A percentile compares a stretch with the other conserved stretches of the same genome.
These are phyloP conservation scores for Plantago elongata DNA, from an alignment of 257 asterid species.

Conservation along the genomic window DNA sequence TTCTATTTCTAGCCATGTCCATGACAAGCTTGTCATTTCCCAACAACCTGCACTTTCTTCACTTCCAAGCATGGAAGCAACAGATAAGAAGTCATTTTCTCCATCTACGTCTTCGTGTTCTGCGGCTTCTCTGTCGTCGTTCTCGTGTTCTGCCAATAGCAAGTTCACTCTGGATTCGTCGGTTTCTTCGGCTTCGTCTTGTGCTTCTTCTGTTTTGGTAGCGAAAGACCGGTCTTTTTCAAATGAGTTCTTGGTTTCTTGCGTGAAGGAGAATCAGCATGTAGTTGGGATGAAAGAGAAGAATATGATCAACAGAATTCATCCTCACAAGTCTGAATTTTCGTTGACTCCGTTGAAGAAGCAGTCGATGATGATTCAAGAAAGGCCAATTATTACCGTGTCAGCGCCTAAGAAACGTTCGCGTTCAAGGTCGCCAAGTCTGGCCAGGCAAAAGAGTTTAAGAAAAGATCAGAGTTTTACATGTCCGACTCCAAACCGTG, in stretches of 20 bases:
- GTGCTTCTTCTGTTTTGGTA: slow-evolving; percentile 24
- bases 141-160: slow-evolving; percentile 33
- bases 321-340: slow-evolving; percentile 7
- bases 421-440: slow-evolving; percentile 53
- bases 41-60: slow-evolving; percentile 35
- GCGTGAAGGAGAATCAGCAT: slow-evolving; percentile 63
- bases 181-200: slow-evolving; percentile 28
- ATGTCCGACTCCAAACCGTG: slow-evolving; percentile 24
- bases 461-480: slow-evolving; percentile 35
- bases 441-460: slow-evolving; percentile 60
- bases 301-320: slow-evolving; percentile 2
- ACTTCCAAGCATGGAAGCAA: slow-evolving; percentile 6
- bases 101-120: slow-evolving; percentile 45
- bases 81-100: slow-evolving; percentile 26
- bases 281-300: slow-evolving; percentile 24
- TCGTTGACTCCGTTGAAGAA: slow-evolving; percentile 9
- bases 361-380: slow-evolving; percentile 20
- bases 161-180: slow-evolving; percentile 30
- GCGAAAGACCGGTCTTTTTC: slow-evolving; percentile 59
- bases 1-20: slow-evolving; percentile 25
- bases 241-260: slow-evolving; percentile 51
- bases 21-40: slow-evolving; percentile 59
- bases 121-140: slow-evolving; percentile 34
- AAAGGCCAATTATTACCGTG: slow-evolving; percentile 7
- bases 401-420: slow-evolving; percentile 50